Evolutionary conservation across 306 rosid genomes (phyloP).

Genomic region (Sicyos edulis): DNA sequence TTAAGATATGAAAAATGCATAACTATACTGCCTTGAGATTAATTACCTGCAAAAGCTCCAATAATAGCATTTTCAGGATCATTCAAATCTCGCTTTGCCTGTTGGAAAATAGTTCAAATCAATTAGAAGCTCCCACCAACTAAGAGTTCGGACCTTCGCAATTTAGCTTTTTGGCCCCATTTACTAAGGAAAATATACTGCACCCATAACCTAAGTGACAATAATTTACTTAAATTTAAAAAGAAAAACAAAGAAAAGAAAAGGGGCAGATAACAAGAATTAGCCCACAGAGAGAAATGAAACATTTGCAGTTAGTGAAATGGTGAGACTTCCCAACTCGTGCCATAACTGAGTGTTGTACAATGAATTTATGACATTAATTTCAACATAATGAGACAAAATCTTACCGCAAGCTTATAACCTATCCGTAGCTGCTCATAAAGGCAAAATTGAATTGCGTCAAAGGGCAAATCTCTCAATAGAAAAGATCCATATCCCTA

Average conservation of each 20-base stretch:
- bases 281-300: not conserved
- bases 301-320: slow-evolving; percentile 7
- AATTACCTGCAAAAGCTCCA: slow-evolving; percentile 91
- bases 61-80: slow-evolving; percentile 89
- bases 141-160: no score
- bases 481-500: slow-evolving; percentile 91
- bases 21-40: slow-evolving; percentile 13
- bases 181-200: no score
- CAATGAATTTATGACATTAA: not conserved
- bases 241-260: no score
- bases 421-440: slow-evolving; percentile 92
- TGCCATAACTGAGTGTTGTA: slow-evolving; percentile 9
- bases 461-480: slow-evolving; percentile 86
- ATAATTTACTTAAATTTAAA: no score
- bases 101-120: slow-evolving; percentile 29
- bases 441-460: slow-evolving; percentile 90
- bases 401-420: slow-evolving; percentile 67
- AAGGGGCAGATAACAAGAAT: no score
- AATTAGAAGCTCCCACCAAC: not conserved
- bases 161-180: no score
- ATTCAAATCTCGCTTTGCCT: slow-evolving; percentile 74
- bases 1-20: not conserved
- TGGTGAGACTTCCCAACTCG: not conserved
- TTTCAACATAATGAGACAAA: slow-evolving; percentile 22
- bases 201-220: no score